A percentile compares a stretch with the other conserved stretches of the same genome.
Evolutionary conservation across 192 early-diverging fungal species (phyloP).

Genomic region (Coemansia sp.): DNA sequence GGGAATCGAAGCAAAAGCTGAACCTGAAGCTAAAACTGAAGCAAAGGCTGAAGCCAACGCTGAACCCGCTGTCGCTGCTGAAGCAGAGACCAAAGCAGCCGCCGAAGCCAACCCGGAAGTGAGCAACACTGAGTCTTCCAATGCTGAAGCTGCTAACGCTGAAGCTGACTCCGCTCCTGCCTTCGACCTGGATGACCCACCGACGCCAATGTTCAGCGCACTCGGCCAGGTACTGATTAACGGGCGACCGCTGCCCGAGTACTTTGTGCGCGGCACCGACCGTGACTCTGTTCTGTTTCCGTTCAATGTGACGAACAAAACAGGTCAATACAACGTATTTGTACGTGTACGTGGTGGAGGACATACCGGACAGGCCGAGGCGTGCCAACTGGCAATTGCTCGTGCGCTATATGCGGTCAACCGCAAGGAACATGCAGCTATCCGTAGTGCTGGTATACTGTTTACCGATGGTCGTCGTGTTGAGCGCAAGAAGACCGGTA

Average conservation of each 20-base stretch:
- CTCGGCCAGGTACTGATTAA: slow-evolving; percentile 74
- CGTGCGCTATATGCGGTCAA: slow-evolving; percentile 68
- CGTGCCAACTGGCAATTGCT: slow-evolving; percentile 79
- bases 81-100: neutral
- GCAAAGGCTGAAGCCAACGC: neutral
- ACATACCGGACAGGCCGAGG: slow-evolving; percentile 79
- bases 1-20: slow-evolving; percentile 1
- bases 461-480: slow-evolving; percentile 72
- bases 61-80: neutral
- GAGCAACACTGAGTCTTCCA: neutral
- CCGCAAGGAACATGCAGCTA: slow-evolving; percentile 56
- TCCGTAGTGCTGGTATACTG: slow-evolving; percentile 63
- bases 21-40: neutral
- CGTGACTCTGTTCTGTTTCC: slow-evolving; percentile 73
- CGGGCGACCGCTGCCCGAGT: slow-evolving; percentile 66
- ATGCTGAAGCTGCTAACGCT: neutral
- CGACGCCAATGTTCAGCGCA: slow-evolving; percentile 2
- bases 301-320: slow-evolving; percentile 61
- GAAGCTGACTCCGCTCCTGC: neutral
- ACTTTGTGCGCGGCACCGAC: slow-evolving; percentile 71
- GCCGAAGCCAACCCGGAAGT: too few species aligned
- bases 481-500: slow-evolving; percentile 95
- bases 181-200: neutral
- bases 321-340: slow-evolving; percentile 88
- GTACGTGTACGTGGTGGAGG: slow-evolving; percentile 79